These are phyloP conservation scores for Coemansia sp. DNA, from an alignment of 192 early-diverging fungal species.

Conservation along the genomic window DNA sequence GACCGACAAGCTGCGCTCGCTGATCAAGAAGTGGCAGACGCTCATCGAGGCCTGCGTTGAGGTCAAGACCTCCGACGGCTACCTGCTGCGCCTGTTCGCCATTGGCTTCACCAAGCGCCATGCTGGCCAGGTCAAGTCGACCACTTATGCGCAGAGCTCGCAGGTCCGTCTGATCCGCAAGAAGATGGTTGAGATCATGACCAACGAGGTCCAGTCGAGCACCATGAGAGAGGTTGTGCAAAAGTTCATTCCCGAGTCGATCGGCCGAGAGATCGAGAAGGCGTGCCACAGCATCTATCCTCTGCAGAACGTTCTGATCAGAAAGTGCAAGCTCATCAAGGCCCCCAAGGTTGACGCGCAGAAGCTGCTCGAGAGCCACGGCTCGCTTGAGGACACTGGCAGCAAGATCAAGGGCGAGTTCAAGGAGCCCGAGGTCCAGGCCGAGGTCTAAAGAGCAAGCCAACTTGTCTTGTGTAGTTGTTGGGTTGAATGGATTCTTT, in stretches of 20 bases:
- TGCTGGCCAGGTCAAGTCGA: slow-evolving; percentile 94
- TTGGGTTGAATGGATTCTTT: neutral
- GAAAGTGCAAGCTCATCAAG: slow-evolving; percentile 99
- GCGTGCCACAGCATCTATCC: slow-evolving; percentile 97
- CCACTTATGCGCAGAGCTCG: slow-evolving; percentile 94
- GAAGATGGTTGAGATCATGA: slow-evolving; percentile 99
- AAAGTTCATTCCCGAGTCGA: slow-evolving; percentile 96
- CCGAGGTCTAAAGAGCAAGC: slow-evolving; percentile 61
- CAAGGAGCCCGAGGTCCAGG: slow-evolving; percentile 80
- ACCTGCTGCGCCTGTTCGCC: slow-evolving; percentile 95
- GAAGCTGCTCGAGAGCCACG: slow-evolving; percentile 97
- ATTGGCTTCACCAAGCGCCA: slow-evolving; percentile 96
- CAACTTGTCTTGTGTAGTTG: neutral
- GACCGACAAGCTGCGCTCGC: slow-evolving; percentile 98
- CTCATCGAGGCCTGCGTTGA: slow-evolving; percentile 97
- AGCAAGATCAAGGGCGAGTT: slow-evolving; percentile 85
- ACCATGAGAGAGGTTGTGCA: slow-evolving; percentile 94
- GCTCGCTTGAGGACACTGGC: slow-evolving; percentile 73
- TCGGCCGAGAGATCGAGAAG: slow-evolving; percentile 98
- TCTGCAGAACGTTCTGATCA: slow-evolving; percentile 90
- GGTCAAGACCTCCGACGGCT: slow-evolving; percentile 99
- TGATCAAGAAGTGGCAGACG: slow-evolving; percentile 99
- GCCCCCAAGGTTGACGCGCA: slow-evolving; percentile 92
- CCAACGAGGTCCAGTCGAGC: slow-evolving; percentile 75
- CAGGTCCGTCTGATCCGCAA: slow-evolving; percentile 99